Base-by-base conservation (phyloP, 2,329 filamentous ascomycete species). In the Arthrobotrys iridis region DNA sequence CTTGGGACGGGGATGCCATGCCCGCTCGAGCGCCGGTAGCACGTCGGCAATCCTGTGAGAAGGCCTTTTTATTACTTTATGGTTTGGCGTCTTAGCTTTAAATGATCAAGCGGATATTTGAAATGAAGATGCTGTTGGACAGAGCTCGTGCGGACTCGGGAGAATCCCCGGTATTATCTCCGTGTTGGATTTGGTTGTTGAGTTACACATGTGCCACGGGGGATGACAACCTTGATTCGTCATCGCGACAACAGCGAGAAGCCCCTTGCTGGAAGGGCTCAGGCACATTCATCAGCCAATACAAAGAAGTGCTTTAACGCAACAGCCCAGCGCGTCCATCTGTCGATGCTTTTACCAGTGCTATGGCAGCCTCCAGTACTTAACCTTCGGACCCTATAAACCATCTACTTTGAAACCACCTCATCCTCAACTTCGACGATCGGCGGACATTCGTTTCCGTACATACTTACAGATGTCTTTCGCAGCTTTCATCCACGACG, bases 1-100 rank as follows among this genome's bases (percentile, higher is more conserved):
- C 24, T 46, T 48, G 58, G 18, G 35, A 8, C 15, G 48, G 15
- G 4, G 68, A 55, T 55, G 60, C 41, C 68, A 71, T 63, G 26
- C 41, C 55, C 24, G 20, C 10, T 10, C n/a, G 28, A 52, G 33
- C 3, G 46, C 46, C n/a, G 50, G 28, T 35, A 30, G 2, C 11
- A 46, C 22, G 10, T n/a, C 20, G 22, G 22, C 15, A 15, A 5
- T 40, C 13, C 11, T 40, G 4, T 1, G 35, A 4, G 2, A 15
- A 15, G 11, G 35, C 5, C 11, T 2, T 40, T 15, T 15, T n/a
- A 13, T 13, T 40, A 40, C 11, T 2, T n/a, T n/a, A n/a, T 40
- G 5, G 11, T 40, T 15, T 11, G n/a, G n/a, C n/a, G n/a, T n/a
- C n/a, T n/a, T n/a, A n/a, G n/a, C n/a, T n/a, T n/a, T n/a, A n/a